Percentiles rank a stretch among this genome's conserved stretches.
These are phyloP conservation scores for Dioscorea alata DNA, from an alignment of 106 monocot species.

Conservation along the genomic window DNA sequence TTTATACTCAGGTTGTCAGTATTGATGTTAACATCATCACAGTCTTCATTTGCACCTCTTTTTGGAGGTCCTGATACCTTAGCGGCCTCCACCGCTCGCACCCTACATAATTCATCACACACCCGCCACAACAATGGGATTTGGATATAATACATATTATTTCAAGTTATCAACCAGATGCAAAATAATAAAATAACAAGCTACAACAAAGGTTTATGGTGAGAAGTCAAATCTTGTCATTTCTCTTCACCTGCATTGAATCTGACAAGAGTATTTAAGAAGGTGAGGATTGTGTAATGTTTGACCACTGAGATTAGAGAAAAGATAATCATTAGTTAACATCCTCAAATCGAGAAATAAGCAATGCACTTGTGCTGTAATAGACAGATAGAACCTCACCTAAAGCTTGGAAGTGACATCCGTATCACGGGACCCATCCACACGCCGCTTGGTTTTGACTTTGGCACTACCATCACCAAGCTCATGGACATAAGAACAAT, in stretches of 20 bases:
- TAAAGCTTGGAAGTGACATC: slow-evolving; percentile 95
- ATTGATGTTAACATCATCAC: slow-evolving; percentile 4
- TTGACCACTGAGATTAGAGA: slow-evolving; percentile 58
- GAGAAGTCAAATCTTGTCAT: background rate
- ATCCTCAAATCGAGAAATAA: background rate
- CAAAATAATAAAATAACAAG: background rate
- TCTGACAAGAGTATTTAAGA: slow-evolving; percentile 84
- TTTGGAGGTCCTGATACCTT: slow-evolving; percentile 34
- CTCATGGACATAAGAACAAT: slow-evolving; percentile 11
- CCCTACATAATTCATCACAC: slow-evolving; percentile 29
- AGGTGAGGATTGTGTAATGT: slow-evolving; percentile 64
- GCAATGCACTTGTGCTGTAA: background rate
- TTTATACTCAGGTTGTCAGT: background rate
- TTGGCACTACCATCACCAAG: slow-evolving; percentile 37
- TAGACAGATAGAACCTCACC: slow-evolving; percentile 24
- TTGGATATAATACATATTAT: background rate
- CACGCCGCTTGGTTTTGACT: slow-evolving; percentile 22
- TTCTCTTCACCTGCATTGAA: slow-evolving; percentile 74
- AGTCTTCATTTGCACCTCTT: background rate
- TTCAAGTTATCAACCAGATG: background rate
- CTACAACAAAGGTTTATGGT: background rate
- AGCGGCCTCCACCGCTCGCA: slow-evolving; percentile 49
- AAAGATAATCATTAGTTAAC: background rate
- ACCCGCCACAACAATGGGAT: background rate
- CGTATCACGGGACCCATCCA: slow-evolving; percentile 70